phyloP scores from a whole-genome alignment of 305 asterid genomes.

The Fraxinus latifolia region DNA sequence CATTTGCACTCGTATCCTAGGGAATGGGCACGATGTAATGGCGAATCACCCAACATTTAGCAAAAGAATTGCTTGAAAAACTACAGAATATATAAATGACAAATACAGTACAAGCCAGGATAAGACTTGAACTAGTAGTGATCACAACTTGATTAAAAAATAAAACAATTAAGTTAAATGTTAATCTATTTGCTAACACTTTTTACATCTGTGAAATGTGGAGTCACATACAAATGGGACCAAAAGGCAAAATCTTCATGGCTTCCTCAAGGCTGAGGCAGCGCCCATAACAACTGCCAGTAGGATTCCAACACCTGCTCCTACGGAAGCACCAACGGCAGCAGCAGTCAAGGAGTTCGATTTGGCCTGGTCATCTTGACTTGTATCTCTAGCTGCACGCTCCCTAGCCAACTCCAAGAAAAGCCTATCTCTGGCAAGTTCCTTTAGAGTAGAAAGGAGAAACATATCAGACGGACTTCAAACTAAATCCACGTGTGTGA shows the following conservation, averaged over 20 bases:
- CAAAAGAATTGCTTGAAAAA: not conserved
- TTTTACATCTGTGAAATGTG: not conserved
- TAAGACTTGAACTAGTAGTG: not conserved
- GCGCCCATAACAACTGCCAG: slow-evolving; percentile 98
- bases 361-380: slow-evolving; percentile 52
- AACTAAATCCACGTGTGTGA: not conserved
- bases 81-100: not conserved
- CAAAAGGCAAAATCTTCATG: slow-evolving; percentile 39
- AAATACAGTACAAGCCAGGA: not conserved
- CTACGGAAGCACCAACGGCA: slow-evolving; percentile 91
- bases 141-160: not conserved
- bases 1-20: not conserved
- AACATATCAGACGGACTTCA: not conserved
- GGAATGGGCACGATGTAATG: not conserved
- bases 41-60: not conserved
- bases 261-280: slow-evolving; percentile 94
- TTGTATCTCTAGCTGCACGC: slow-evolving; percentile 54
- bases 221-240: slow-evolving; percentile 8
- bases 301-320: slow-evolving; percentile 90
- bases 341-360: slow-evolving; percentile 65
- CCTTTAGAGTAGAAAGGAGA: slow-evolving; percentile 35
- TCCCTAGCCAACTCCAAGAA: slow-evolving; percentile 69
- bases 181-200: not conserved
- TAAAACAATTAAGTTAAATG: not conserved
- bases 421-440: slow-evolving; percentile 75